Evolutionary conservation across 2,329 filamentous ascomycete genomes (phyloP).

Genomic region (Fusarium burgessii): DNA sequence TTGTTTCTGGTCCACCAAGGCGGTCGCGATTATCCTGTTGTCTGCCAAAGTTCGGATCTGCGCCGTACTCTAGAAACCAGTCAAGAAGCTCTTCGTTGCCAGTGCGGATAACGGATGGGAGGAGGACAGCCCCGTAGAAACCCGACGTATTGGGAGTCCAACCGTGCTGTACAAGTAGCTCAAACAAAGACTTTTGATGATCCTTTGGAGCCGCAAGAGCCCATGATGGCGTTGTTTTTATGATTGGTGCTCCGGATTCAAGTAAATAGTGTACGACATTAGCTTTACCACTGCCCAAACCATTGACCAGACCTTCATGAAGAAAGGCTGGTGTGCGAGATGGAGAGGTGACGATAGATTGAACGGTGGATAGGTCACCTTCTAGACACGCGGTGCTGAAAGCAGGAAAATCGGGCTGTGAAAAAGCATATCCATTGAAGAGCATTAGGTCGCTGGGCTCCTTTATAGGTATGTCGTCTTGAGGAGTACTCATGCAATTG

Average conservation of each 20-base stretch:
- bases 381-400: slow-evolving; percentile 29
- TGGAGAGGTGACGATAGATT: not conserved
- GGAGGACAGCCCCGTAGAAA: slow-evolving; percentile 27
- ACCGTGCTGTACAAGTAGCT: slow-evolving; percentile 17
- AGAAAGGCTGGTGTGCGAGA: slow-evolving; percentile 12
- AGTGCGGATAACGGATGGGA: slow-evolving; percentile 9
- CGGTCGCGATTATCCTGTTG: slow-evolving; percentile 23
- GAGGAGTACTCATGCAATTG: not conserved
- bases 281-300: slow-evolving; percentile 21
- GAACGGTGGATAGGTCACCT: slow-evolving; percentile 5
- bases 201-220: slow-evolving; percentile 16
- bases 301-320: not conserved
- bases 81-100: slow-evolving; percentile 15
- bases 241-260: slow-evolving; percentile 23
- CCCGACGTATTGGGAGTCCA: slow-evolving; percentile 31
- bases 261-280: slow-evolving; percentile 19
- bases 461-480: slow-evolving; percentile 3
- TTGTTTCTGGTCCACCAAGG: slow-evolving; percentile 15
- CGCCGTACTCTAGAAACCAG: slow-evolving; percentile 39
- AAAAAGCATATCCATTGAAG: not conserved
- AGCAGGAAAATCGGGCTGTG: not conserved
- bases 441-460: not conserved
- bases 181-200: slow-evolving; percentile 20
- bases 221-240: slow-evolving; percentile 2
- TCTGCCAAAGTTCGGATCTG: slow-evolving; percentile 35